A percentile compares a stretch with the other conserved stretches of the same genome.
Conservation (phyloP, 495 filamentous ascomycete genomes). For the Aspergillus baeticus region DNA sequence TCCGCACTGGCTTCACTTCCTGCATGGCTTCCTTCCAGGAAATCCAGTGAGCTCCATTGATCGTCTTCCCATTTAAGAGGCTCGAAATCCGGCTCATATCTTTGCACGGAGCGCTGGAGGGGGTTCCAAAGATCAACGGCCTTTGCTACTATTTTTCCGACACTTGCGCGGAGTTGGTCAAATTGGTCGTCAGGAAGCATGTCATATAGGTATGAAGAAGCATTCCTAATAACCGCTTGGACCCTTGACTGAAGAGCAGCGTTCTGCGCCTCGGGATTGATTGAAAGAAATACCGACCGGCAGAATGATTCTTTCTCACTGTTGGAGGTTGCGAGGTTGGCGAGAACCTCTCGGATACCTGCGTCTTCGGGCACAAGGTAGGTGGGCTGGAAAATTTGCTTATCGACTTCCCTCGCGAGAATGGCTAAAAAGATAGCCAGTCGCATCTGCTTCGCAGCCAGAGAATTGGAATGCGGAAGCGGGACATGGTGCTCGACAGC, state of each 20-base stretch:
- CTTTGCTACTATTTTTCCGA: constrained; percentile 18
- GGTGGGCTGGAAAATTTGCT: constrained; percentile 26
- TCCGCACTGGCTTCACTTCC: background rate
- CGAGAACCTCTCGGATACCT: constrained; percentile 9
- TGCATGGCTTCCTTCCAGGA: constrained; percentile 1
- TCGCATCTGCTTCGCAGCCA: constrained; percentile 25
- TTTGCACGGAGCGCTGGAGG: constrained; percentile 13
- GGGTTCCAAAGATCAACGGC: constrained; percentile 18
- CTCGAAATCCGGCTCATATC: constrained; percentile 24
- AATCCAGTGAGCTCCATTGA: constrained; percentile 9
- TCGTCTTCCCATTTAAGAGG: constrained; percentile 5
- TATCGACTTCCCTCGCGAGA: constrained; percentile 24
- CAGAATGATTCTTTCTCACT: constrained; percentile 27
- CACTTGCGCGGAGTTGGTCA: constrained; percentile 6
- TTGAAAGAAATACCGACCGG: constrained; percentile 23
- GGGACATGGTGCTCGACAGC: constrained; percentile 5
- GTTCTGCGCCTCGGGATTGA: constrained; percentile 16
- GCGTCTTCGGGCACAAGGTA: constrained; percentile 16
- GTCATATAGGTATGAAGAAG: constrained; percentile 9
- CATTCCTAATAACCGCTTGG: constrained; percentile 10
- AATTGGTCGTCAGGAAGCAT: constrained; percentile 17
- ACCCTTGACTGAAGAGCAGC: constrained; percentile 7
- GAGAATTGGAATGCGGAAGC: constrained; percentile 20
- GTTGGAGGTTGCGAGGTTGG: constrained; percentile 21
- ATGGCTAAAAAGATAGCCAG: constrained; percentile 24